Conservation (phyloP, 129 eudicot genomes). For the Erigeron canadensis region DNA sequence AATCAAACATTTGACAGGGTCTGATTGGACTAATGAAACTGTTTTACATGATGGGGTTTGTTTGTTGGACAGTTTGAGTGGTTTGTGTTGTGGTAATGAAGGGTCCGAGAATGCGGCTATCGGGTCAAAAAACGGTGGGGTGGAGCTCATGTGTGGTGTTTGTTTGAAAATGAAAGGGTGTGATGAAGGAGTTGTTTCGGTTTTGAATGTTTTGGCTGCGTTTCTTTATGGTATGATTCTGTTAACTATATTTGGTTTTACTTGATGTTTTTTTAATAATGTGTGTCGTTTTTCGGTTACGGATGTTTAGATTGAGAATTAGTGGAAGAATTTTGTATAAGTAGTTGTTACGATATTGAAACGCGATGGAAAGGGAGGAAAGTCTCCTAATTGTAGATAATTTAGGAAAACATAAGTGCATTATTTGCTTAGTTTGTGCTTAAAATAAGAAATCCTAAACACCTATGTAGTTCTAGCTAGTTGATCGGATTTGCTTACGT, state of each 20-base stretch:
- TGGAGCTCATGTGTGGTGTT: slow-evolving; percentile 53
- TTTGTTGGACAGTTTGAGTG: slow-evolving; percentile 41
- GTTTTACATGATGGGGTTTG: slow-evolving; percentile 34
- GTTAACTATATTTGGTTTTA: slow-evolving; percentile 1
- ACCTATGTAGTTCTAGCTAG: not conserved
- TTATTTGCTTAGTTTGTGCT: too few species aligned
- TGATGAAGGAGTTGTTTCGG: slow-evolving; percentile 38
- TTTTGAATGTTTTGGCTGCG: slow-evolving; percentile 53
- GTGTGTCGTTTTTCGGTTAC: not conserved
- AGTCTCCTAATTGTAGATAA: too few species aligned
- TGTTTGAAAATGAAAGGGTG: slow-evolving; percentile 35
- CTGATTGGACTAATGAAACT: slow-evolving; percentile 29
- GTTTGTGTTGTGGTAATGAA: slow-evolving; percentile 8
- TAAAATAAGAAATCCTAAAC: too few species aligned
- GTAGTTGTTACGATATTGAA: too few species aligned
- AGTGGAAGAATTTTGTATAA: not conserved
- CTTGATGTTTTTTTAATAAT: not conserved
- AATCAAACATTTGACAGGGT: slow-evolving; percentile 34
- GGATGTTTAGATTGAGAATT: not conserved
- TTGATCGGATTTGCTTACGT: not conserved
- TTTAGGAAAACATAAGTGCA: too few species aligned
- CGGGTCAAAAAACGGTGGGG: slow-evolving; percentile 70
- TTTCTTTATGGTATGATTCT: slow-evolving; percentile 63
- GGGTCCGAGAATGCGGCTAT: slow-evolving; percentile 73
- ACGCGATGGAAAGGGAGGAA: too few species aligned